These are phyloP conservation scores for Sindora glabra DNA, from an alignment of 306 rosid species.

Conservation along the genomic window DNA sequence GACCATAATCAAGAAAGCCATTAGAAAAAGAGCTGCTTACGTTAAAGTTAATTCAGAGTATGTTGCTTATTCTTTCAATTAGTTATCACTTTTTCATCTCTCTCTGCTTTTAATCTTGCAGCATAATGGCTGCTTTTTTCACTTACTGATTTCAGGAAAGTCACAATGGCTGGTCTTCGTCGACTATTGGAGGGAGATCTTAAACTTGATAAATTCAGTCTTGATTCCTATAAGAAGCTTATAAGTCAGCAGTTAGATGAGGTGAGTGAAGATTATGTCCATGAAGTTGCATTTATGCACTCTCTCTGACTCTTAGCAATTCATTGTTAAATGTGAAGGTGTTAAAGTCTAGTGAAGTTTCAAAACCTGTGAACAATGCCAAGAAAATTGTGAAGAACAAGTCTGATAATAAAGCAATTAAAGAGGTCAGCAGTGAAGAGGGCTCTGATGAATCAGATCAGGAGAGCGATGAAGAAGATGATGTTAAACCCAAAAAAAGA, in stretches of 20 bases:
- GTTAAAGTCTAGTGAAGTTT: slow-evolving; percentile 39
- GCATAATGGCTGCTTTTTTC: slow-evolving; percentile 7
- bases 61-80: slow-evolving; percentile 23
- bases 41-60: slow-evolving; percentile 82
- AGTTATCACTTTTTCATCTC: neutral
- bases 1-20: too few relatives aligned
- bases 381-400: slow-evolving; percentile 48
- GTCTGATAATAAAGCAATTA: slow-evolving; percentile 42
- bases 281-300: neutral
- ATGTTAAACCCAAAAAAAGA: too few relatives aligned
- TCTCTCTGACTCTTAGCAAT: neutral
- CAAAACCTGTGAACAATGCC: slow-evolving; percentile 27
- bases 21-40: slow-evolving; percentile 58
- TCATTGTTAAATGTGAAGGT: slow-evolving; percentile 36
- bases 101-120: slow-evolving; percentile 5
- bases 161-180: slow-evolving; percentile 55
- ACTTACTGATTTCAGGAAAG: slow-evolving; percentile 40
- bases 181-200: slow-evolving; percentile 57
- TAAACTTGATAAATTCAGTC: slow-evolving; percentile 30
- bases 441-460: slow-evolving; percentile 46
- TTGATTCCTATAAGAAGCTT: slow-evolving; percentile 41
- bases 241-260: slow-evolving; percentile 41
- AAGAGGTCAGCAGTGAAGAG: slow-evolving; percentile 43
- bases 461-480: too few relatives aligned
- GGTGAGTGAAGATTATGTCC: slow-evolving; percentile 34